Evolutionary conservation across 192 early-diverging fungal genomes (phyloP).

Genomic region (Rhizophagus prolifer): DNA sequence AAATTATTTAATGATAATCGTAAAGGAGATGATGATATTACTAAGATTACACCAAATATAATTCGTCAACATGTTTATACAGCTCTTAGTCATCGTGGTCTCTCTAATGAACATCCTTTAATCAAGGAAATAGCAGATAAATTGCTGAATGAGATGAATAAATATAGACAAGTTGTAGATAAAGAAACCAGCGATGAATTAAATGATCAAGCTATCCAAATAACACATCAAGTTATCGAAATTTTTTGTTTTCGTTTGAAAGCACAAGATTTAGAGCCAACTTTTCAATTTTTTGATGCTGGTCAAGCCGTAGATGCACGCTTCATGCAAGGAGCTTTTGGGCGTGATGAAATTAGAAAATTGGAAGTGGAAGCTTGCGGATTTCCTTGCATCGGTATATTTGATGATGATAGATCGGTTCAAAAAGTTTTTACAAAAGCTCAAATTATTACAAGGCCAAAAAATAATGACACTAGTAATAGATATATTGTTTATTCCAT

Average conservation of each 20-base stretch:
- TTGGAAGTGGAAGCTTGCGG: background rate
- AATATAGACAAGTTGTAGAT: background rate
- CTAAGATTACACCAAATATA: background rate
- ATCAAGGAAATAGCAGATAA: slow-evolving; percentile 1
- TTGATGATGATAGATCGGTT: background rate
- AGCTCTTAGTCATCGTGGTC: background rate
- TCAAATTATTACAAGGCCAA: background rate
- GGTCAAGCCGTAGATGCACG: background rate
- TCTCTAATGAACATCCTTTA: slow-evolving; percentile 5
- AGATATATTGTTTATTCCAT: background rate
- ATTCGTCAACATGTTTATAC: slow-evolving; percentile 13
- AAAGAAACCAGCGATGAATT: background rate
- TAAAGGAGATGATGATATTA: slow-evolving; percentile 1
- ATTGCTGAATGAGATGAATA: background rate
- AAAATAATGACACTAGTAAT: background rate
- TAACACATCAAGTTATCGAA: background rate
- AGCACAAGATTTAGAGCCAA: background rate
- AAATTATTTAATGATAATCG: background rate
- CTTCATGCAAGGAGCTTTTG: background rate
- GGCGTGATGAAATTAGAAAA: background rate
- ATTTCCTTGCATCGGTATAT: slow-evolving; percentile 1
- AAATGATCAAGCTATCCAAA: background rate
- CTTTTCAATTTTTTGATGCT: background rate
- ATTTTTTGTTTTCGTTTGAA: slow-evolving; percentile 12
- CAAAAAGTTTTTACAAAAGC: slow-evolving; percentile 2